A percentile compares a stretch with the other conserved stretches of the same genome.
phyloP scores from a whole-genome alignment of 495 filamentous ascomycete species.

The Parmelia sp. region DNA sequence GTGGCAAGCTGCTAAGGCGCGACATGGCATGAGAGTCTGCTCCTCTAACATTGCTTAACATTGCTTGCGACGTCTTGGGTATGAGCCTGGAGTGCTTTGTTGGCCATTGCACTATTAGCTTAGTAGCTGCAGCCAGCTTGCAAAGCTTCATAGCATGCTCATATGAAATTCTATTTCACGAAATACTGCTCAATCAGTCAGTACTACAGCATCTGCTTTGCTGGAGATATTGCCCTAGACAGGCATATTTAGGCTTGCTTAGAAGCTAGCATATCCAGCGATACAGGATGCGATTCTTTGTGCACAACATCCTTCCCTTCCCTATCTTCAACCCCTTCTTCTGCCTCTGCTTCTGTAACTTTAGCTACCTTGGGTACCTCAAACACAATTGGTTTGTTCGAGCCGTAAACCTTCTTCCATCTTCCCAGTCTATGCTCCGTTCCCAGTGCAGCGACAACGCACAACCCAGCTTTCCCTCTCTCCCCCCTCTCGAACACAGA shows the following conservation, averaged over 20 bases:
- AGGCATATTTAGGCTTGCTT: background rate
- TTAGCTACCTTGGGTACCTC: constrained; percentile 54
- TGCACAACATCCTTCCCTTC: background rate
- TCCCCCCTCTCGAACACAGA: constrained; percentile 73
- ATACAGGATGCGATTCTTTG: background rate
- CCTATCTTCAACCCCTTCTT: background rate
- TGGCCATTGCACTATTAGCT: background rate
- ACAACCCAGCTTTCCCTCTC: constrained; percentile 62
- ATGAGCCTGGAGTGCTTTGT: too few relatives aligned
- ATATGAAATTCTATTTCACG: background rate
- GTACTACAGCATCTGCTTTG: background rate
- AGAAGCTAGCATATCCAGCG: background rate
- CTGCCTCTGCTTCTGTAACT: background rate
- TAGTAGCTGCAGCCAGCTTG: background rate
- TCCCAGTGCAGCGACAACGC: constrained; percentile 73
- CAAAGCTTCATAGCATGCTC: background rate
- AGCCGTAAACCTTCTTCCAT: constrained; percentile 63
- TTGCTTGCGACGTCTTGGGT: background rate
- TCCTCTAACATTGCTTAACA: background rate
- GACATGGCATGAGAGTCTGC: background rate
- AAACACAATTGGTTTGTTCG: constrained; percentile 74
- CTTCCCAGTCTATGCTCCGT: constrained; percentile 78
- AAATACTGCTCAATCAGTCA: background rate
- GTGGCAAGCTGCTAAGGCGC: background rate
- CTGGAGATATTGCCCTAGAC: background rate